Evolutionary conservation across 2,329 filamentous ascomycete genomes (phyloP).

Genomic region (Lasiodiplodia citricola): DNA sequence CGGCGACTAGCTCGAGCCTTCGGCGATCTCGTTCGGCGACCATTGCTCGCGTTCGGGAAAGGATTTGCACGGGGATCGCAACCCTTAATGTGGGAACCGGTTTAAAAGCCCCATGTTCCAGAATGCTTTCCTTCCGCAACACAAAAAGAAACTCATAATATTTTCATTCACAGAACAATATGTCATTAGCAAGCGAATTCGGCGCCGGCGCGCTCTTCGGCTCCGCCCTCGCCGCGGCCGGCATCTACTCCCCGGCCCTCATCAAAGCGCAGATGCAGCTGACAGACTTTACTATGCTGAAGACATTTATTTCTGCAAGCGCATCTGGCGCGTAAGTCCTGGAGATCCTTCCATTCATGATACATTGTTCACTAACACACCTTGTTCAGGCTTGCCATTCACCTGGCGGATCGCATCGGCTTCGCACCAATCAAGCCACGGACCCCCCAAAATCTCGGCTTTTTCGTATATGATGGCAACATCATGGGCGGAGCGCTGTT

Average conservation of each 20-base stretch:
- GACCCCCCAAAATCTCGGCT: slow-evolving; percentile 50
- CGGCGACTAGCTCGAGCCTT: too few species aligned
- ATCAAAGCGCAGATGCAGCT: slow-evolving; percentile 67
- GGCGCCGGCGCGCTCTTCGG: slow-evolving; percentile 59
- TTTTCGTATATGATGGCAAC: slow-evolving; percentile 68
- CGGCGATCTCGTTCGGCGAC: too few species aligned
- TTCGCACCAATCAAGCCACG: slow-evolving; percentile 56
- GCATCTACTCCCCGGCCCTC: slow-evolving; percentile 64
- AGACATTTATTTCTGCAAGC: slow-evolving; percentile 67
- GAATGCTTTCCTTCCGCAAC: too few species aligned
- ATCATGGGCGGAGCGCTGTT: slow-evolving; percentile 66
- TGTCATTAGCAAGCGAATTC: slow-evolving; percentile 6
- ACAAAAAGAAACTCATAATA: too few species aligned
- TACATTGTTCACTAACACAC: slow-evolving; percentile 5
- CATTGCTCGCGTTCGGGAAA: too few species aligned
- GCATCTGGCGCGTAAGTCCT: slow-evolving; percentile 64
- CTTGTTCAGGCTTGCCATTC: slow-evolving; percentile 51
- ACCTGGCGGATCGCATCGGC: slow-evolving; percentile 51
- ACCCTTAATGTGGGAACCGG: too few species aligned
- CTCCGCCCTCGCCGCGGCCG: slow-evolving; percentile 53
- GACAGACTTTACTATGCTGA: slow-evolving; percentile 68
- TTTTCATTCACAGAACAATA: too few species aligned
- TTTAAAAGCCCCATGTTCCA: too few species aligned
- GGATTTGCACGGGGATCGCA: too few species aligned
- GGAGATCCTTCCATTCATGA: neutral